These are phyloP conservation scores for Vitis riparia DNA, from an alignment of 164 flowering plant species.

Conservation along the genomic window DNA sequence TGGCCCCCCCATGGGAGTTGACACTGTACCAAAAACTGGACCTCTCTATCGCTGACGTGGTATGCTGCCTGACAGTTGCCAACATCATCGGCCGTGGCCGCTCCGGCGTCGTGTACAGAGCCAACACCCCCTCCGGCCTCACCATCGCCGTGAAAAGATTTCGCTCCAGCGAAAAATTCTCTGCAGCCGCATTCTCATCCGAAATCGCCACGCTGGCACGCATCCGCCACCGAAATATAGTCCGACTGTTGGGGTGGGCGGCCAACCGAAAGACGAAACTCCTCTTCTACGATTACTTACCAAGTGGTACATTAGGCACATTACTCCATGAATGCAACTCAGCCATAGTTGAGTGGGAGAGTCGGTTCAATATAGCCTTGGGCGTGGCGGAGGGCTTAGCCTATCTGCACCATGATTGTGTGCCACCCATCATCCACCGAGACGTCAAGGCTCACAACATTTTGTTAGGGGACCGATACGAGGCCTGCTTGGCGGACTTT, in stretches of 20 bases:
- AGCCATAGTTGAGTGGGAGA: slow-evolving; percentile 63
- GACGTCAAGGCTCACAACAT: slow-evolving; percentile 85
- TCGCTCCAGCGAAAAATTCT: slow-evolving; percentile 51
- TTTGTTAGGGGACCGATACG: slow-evolving; percentile 59
- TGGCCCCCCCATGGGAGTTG: slow-evolving; percentile 81
- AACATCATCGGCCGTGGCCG: slow-evolving; percentile 68
- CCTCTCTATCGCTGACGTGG: slow-evolving; percentile 61
- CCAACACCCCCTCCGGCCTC: slow-evolving; percentile 37
- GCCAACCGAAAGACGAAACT: slow-evolving; percentile 60
- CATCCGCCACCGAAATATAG: slow-evolving; percentile 78
- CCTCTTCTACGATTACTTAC: slow-evolving; percentile 64
- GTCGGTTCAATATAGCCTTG: slow-evolving; percentile 63
- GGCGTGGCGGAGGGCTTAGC: slow-evolving; percentile 82
- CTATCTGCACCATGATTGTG: slow-evolving; percentile 83
- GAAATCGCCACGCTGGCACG: slow-evolving; percentile 74
- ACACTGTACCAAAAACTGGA: slow-evolving; percentile 80
- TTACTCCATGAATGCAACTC: slow-evolving; percentile 49
- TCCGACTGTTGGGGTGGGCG: slow-evolving; percentile 70
- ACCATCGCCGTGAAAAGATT: slow-evolving; percentile 67
- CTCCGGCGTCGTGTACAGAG: slow-evolving; percentile 67
- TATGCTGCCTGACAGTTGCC: slow-evolving; percentile 37
- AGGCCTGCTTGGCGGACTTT: slow-evolving; percentile 75
- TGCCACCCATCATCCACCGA: slow-evolving; percentile 75
- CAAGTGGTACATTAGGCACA: slow-evolving; percentile 59
- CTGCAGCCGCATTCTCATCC: slow-evolving; percentile 65